Evolutionary conservation across 441 rosid genomes (phyloP).

Genomic region (Pelargonium hybrid): DNA sequence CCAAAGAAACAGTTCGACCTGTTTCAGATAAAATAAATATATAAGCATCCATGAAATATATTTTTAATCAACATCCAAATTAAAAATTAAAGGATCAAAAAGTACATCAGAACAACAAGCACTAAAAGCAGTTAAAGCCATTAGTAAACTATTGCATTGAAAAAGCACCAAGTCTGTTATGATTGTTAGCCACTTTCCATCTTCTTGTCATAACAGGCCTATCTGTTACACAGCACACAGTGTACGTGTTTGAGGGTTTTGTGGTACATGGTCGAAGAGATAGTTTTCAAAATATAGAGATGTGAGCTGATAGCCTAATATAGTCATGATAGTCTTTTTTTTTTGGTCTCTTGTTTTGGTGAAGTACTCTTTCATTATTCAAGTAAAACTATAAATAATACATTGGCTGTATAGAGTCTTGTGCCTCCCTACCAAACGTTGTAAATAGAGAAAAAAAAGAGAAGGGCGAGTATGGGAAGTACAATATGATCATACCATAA

Average conservation of each 20-base stretch:
- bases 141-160: no score
- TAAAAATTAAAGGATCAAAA: neutral
- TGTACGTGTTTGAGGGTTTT: no score
- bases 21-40: slow-evolving; percentile 22
- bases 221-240: no score
- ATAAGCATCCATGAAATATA: neutral
- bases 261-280: neutral
- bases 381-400: neutral
- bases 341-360: neutral
- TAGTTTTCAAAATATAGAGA: no score
- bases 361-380: neutral
- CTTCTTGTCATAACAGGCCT: no score
- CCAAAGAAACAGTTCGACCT: slow-evolving; percentile 67
- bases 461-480: neutral
- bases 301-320: neutral
- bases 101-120: neutral
- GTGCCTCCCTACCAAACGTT: neutral
- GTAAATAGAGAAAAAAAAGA: no score
- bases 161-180: no score
- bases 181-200: no score
- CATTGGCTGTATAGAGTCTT: neutral
- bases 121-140: no score
- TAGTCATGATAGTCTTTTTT: neutral
- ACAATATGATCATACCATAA: neutral
- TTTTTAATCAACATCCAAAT: neutral